Evolutionary conservation across 805 yeast genomes (phyloP).

Genomic region (Starmerella sirachaensis): DNA sequence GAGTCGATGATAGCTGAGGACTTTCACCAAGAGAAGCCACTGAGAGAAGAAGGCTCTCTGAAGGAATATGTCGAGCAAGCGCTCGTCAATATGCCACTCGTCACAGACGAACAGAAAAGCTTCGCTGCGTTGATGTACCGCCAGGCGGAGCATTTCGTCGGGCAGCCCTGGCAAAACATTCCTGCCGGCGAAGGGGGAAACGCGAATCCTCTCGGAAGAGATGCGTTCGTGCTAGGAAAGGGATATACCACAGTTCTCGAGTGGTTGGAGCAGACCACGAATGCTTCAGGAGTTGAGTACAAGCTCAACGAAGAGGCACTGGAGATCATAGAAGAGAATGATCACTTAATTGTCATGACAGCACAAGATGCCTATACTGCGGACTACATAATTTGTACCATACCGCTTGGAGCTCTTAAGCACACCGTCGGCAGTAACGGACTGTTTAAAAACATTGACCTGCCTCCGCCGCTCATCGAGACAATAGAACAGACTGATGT

Average conservation of each 20-base stretch:
- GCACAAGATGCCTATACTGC: conserved; percentile 30
- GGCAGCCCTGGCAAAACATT: conserved; percentile 51
- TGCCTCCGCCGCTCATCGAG: conserved; percentile 31
- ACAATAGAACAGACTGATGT: conserved; percentile 42
- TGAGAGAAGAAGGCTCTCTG: conserved; percentile 41
- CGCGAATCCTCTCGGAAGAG: conserved; percentile 53
- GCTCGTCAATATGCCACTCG: conserved; percentile 27
- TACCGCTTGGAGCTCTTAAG: conserved; percentile 63
- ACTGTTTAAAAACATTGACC: conserved; percentile 22
- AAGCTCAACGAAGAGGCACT: conserved; percentile 37
- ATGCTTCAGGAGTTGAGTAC: conserved; percentile 26
- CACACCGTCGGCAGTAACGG: too few relatives aligned
- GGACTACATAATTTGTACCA: conserved; percentile 56
- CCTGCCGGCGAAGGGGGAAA: conserved; percentile 50
- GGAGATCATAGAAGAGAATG: conserved; percentile 22
- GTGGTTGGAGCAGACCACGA: conserved; percentile 35
- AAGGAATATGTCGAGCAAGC: conserved; percentile 39
- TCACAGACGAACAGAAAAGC: conserved; percentile 33
- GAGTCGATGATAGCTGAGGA: conserved; percentile 40
- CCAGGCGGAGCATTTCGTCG: conserved; percentile 68
- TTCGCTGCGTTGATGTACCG: conserved; percentile 45
- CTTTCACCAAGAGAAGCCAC: conserved; percentile 38
- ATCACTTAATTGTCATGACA: conserved; percentile 25
- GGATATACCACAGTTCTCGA: conserved; percentile 33
- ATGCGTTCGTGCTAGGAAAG: conserved; percentile 46